These are phyloP conservation scores for Poa annua DNA, from an alignment of 176 grass and related monocot species.

Conservation along the genomic window DNA sequence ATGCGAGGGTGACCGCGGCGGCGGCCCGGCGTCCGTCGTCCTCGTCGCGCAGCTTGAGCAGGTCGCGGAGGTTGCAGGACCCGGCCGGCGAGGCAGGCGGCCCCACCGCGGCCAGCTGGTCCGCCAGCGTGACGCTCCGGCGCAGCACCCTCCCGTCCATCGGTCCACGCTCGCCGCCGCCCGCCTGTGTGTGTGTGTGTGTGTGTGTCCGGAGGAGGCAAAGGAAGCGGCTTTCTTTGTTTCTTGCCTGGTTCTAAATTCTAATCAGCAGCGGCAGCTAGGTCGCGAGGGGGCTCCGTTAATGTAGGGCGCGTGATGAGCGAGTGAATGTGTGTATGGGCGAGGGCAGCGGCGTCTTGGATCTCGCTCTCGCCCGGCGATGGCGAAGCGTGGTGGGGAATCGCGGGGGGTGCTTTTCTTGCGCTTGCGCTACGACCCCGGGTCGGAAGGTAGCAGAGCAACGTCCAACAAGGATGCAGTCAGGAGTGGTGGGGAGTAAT, in stretches of 20 bases:
- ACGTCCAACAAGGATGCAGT: not conserved
- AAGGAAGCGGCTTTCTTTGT: not conserved
- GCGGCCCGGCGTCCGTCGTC: constrained; percentile 55
- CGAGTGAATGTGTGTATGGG: not conserved
- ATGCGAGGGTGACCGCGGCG: constrained; percentile 45
- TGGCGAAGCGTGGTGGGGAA: not conserved
- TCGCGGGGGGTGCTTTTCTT: not conserved
- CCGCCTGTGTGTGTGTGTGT: not conserved
- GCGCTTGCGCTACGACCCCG: not conserved
- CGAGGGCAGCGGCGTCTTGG: constrained; percentile 19
- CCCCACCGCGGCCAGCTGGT: constrained; percentile 71
- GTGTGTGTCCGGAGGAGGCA: not conserved
- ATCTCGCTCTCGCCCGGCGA: not conserved
- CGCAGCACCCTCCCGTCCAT: constrained; percentile 70
- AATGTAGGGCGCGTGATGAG: constrained; percentile 33
- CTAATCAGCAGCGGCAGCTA: constrained; percentile 20
- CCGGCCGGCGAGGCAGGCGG: constrained; percentile 19
- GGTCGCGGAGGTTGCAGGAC: constrained; percentile 66
- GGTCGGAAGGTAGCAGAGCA: not conserved
- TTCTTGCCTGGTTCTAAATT: too few species aligned
- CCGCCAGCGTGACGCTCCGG: constrained; percentile 77
- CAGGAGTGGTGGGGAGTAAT: not conserved
- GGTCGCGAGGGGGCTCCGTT: not conserved
- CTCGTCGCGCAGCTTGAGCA: constrained; percentile 60
- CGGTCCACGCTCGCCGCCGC: not conserved